phyloP scores from a whole-genome alignment of 495 filamentous ascomycete species.

The Aspergillus biplanus region DNA sequence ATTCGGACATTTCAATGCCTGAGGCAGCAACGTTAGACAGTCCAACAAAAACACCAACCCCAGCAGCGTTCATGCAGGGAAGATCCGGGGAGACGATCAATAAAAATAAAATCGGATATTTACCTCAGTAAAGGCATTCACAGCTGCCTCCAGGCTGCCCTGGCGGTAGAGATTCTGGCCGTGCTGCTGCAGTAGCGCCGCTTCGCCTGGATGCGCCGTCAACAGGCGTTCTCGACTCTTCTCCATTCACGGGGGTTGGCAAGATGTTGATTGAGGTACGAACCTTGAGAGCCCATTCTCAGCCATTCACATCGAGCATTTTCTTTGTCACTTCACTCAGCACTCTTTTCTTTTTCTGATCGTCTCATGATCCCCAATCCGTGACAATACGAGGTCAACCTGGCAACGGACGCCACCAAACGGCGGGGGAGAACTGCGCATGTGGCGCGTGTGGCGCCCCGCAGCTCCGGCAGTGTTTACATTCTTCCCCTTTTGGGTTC shows the following conservation, averaged over 20 bases:
- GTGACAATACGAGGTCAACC: slow-evolving; percentile 13
- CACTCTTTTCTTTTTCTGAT: not conserved
- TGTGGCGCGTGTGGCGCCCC: slow-evolving; percentile 16
- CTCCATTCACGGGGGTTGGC: not conserved
- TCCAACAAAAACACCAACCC: too few relatives aligned
- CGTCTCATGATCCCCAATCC: not conserved
- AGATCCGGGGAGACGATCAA: too few relatives aligned
- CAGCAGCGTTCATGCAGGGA: too few relatives aligned
- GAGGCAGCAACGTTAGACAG: not conserved
- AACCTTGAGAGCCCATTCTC: slow-evolving; percentile 26
- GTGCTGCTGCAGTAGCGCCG: slow-evolving; percentile 30
- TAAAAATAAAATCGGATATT: not conserved
- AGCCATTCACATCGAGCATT: slow-evolving; percentile 7
- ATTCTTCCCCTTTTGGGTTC: slow-evolving; percentile 46
- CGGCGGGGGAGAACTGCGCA: slow-evolving; percentile 13
- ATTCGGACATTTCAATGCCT: slow-evolving; percentile 42
- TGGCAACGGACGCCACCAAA: slow-evolving; percentile 22
- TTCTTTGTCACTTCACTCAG: not conserved
- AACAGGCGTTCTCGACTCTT: not conserved
- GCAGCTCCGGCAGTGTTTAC: slow-evolving; percentile 44
- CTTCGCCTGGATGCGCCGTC: slow-evolving; percentile 16
- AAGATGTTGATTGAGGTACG: not conserved
- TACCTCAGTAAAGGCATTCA: slow-evolving; percentile 50
- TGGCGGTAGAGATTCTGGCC: slow-evolving; percentile 48
- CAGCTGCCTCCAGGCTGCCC: slow-evolving; percentile 44